phyloP scores from a whole-genome alignment of 495 filamentous ascomycete genomes.

The Daldinia decipiens region DNA sequence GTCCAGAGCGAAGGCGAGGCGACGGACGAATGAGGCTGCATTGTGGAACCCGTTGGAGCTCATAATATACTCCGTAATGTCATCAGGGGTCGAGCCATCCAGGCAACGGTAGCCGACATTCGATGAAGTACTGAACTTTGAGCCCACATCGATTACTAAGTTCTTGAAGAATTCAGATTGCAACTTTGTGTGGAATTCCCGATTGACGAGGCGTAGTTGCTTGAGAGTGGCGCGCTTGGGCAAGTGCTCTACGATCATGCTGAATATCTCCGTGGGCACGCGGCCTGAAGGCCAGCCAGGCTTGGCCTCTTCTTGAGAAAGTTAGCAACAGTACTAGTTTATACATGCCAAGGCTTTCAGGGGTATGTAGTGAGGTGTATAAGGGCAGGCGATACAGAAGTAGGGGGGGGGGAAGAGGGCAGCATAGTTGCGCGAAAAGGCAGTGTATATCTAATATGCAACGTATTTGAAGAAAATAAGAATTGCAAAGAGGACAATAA shows the following conservation, averaged over 20 bases:
- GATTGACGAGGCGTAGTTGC: slow-evolving; percentile 63
- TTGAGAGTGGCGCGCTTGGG: slow-evolving; percentile 57
- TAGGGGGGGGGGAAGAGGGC: background rate
- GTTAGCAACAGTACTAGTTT: slow-evolving; percentile 14
- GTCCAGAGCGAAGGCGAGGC: slow-evolving; percentile 66
- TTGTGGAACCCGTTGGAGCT: slow-evolving; percentile 14
- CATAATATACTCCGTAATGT: slow-evolving; percentile 19
- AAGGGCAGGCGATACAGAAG: background rate
- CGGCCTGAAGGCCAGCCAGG: slow-evolving; percentile 51
- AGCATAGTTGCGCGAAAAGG: background rate
- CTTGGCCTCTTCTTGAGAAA: background rate
- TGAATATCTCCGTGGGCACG: slow-evolving; percentile 64
- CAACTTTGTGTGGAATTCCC: slow-evolving; percentile 51
- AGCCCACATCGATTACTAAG: slow-evolving; percentile 64
- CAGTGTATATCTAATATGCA: background rate
- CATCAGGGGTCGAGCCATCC: background rate
- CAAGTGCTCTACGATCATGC: slow-evolving; percentile 56
- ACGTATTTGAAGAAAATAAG: background rate
- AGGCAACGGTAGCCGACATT: no score
- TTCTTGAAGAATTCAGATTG: slow-evolving; percentile 53
- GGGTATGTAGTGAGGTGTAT: background rate
- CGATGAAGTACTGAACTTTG: slow-evolving; percentile 60
- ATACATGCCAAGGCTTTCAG: background rate
- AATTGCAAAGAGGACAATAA: background rate
- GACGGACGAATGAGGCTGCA: slow-evolving; percentile 60